Evolutionary conservation across 345 rosid genomes (phyloP).

Genomic region (Dipteronia sinensis): DNA sequence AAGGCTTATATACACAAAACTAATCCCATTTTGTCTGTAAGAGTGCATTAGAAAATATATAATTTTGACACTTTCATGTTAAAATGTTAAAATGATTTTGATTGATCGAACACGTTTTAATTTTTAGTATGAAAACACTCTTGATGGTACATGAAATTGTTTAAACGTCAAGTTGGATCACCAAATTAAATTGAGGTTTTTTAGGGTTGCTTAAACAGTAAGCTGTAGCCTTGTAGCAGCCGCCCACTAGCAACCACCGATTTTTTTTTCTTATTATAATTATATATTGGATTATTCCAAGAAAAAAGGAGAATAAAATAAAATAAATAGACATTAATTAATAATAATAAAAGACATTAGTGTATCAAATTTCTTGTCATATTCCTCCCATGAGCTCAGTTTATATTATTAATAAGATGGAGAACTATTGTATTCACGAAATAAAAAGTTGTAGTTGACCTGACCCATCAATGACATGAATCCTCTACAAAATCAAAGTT

Average conservation of each 20-base stretch:
- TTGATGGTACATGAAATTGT: not conserved
- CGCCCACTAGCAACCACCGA: not conserved
- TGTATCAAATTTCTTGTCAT: constrained; percentile 1
- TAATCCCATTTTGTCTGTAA: too few species aligned
- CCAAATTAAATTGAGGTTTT: not conserved
- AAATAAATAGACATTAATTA: not conserved
- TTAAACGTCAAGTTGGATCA: not conserved
- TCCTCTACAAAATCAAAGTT: not conserved
- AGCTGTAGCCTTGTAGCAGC: not conserved
- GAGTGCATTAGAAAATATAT: too few species aligned
- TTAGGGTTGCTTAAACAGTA: not conserved
- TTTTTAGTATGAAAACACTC: not conserved
- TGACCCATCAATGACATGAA: not conserved
- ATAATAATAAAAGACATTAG: not conserved
- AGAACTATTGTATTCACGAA: not conserved
- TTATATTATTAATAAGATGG: not conserved
- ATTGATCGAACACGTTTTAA: not conserved
- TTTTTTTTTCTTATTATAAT: not conserved
- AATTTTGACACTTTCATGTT: too few species aligned
- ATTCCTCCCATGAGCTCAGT: not conserved
- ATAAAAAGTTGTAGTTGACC: not conserved
- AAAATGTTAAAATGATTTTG: not conserved
- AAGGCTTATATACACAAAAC: too few species aligned
- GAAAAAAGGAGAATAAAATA: constrained; percentile 1
- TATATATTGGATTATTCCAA: constrained; percentile 15